Base-by-base conservation (phyloP, 2,329 filamentous ascomycete genomes). In the Dactylellina cionopaga region DNA sequence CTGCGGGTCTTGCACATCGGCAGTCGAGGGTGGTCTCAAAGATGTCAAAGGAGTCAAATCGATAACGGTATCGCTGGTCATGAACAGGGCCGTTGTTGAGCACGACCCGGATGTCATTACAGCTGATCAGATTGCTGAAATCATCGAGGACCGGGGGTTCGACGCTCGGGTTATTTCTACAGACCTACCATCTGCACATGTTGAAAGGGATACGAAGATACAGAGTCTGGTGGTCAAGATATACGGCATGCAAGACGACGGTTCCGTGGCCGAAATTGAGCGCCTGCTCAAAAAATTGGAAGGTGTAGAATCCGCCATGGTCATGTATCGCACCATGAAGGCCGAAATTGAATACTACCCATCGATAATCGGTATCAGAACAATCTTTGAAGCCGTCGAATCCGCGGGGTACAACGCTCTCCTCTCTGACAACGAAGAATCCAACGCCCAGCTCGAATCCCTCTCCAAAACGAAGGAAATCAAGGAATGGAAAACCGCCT, bases 381-480 rank as follows among this genome's bases (percentile, higher is more conserved):
- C 86, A 2, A 85, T 98, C 31, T 94, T 97, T 5, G 92, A 93
- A 77, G 82, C 86, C 0, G 87, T 97, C 43, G 94, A 99, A 81
- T 84, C 85, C n/a, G 84, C 87, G 17, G 93, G 94, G 1, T 92
- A 91, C 80, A 96, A 97, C 79, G 95, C 94, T 0, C 83, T 99
- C 1, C 86, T 98, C 9, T 89, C 93, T 0, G 94, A 98, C 75
- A 90, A 89, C 58, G 92, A 98, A 77, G 95, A 99, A 81, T 98
- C 96, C 80, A 96, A 96, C 78, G 94, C 95, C 0, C 95, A 99
- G 79, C 86, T 99, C 1, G 92, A 98, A 80, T 98, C 95, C 0
- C 85, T 99, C 1, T 91, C 95, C 6, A 99, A 99, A 82, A 98
- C 95, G 0, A 91, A 92, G 76, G 95, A 99, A 80, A 96, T 99